phyloP scores from a whole-genome alignment of 2,329 filamentous ascomycete species.

The Cercospora janseana region DNA sequence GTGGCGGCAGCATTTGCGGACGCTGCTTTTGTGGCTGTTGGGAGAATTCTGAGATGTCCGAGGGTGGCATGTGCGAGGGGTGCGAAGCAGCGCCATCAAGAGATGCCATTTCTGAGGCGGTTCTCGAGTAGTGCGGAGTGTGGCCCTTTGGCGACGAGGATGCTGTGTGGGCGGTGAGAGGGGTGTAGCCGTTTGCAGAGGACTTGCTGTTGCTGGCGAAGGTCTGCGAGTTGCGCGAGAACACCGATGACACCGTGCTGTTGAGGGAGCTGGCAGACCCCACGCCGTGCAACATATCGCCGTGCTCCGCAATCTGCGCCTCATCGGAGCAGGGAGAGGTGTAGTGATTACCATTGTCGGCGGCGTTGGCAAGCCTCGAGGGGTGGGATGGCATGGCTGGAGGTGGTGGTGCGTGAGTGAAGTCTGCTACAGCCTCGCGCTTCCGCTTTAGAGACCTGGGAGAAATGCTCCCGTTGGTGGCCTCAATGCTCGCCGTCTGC shows the following conservation, averaged over 20 bases:
- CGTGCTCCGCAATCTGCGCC: constrained; percentile 41
- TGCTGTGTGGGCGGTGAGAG: constrained; percentile 61
- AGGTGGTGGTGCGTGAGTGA: constrained; percentile 19
- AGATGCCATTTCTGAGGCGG: constrained; percentile 30
- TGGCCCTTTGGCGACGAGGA: constrained; percentile 61
- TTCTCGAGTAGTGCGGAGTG: constrained; percentile 48
- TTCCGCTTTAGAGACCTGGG: constrained; percentile 34
- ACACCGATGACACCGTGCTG: constrained; percentile 69
- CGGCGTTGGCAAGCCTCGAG: constrained; percentile 19
- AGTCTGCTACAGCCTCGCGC: constrained; percentile 20
- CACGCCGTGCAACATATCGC: constrained; percentile 67
- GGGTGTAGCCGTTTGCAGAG: constrained; percentile 58
- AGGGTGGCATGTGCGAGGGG: constrained; percentile 26
- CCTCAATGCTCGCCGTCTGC: constrained; percentile 30
- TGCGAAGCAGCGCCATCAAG: constrained; percentile 25
- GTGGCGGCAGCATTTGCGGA: constrained; percentile 51
- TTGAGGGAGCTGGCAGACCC: constrained; percentile 70
- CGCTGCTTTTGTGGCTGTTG: constrained; percentile 43
- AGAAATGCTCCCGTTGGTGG: constrained; percentile 22
- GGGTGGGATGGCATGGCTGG: constrained; percentile 11
- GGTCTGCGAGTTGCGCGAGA: constrained; percentile 56
- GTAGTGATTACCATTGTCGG: constrained; percentile 27
- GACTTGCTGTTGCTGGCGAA: constrained; percentile 57
- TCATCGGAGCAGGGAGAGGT: constrained; percentile 35
- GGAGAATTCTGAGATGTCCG: constrained; percentile 56